Evolutionary conservation across 2,329 filamentous ascomycete species (phyloP).

Genomic region (Verticillium dahliae): DNA sequence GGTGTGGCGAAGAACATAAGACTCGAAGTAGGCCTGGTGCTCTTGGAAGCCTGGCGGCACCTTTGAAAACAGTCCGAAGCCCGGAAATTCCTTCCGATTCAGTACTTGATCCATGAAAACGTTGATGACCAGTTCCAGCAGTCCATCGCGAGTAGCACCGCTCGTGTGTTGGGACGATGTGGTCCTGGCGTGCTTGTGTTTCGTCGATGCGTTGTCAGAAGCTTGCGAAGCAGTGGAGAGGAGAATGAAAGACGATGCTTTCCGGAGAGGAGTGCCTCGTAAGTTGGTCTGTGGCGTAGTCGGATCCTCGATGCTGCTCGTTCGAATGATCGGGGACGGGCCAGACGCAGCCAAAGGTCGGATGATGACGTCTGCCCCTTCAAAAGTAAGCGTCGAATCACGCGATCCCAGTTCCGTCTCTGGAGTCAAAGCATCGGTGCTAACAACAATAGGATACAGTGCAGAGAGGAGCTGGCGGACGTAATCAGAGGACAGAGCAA

Average conservation of each 20-base stretch:
- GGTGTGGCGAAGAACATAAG: constrained; percentile 73
- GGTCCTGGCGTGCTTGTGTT: constrained; percentile 38
- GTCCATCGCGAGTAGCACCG: constrained; percentile 65
- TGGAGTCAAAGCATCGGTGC: constrained; percentile 73
- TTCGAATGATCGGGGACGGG: constrained; percentile 66
- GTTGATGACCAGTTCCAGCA: constrained; percentile 70
- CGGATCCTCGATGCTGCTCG: constrained; percentile 50
- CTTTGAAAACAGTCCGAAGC: constrained; percentile 78
- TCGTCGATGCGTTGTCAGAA: constrained; percentile 56
- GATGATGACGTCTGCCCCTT: constrained; percentile 78
- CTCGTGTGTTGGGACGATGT: constrained; percentile 46
- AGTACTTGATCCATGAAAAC: constrained; percentile 85
- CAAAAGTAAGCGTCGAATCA: constrained; percentile 75
- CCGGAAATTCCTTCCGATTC: constrained; percentile 81
- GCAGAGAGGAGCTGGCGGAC: constrained; percentile 71
- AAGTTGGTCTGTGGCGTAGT: constrained; percentile 25
- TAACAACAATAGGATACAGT: constrained; percentile 83
- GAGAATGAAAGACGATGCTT: constrained; percentile 87
- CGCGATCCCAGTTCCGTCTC: constrained; percentile 83
- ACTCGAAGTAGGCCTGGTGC: constrained; percentile 92
- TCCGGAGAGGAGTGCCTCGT: constrained; percentile 59
- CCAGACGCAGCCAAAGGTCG: constrained; percentile 61
- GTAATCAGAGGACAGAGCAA: constrained; percentile 73
- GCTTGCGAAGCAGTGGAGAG: constrained; percentile 59
- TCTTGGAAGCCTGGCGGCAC: constrained; percentile 90